Evolutionary conservation across 495 filamentous ascomycete species (phyloP), one percentile per base, ranked within the genome.

Genomic region (Cercophora newfieldiana): DNA sequence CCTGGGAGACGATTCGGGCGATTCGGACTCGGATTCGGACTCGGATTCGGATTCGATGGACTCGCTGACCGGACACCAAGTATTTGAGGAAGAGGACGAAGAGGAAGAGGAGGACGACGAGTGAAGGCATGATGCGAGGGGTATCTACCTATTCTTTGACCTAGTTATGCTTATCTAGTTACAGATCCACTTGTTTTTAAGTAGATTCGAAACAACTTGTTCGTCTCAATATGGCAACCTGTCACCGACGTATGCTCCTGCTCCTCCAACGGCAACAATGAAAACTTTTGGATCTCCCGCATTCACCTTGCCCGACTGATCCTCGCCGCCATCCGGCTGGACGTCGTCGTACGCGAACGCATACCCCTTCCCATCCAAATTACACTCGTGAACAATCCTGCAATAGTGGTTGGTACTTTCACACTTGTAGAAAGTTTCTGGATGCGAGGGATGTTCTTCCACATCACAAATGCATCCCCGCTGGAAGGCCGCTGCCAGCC

Each of bases 291-390:
- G 90, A 65, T 81, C 85, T 0, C 80, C 79, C 68, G 86, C 87
- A 63, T 80, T 85, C 16, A 92, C 85, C 70, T 85, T 86, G 1
- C 91, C 91, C 28, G 84, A 87, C 72, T 90, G 86, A 72, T 92
- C 88, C 12, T 75, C 74, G 0, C 86, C 88, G 44, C 81, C 84
- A 53, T 83, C 78, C 0, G 85, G 85, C 61, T 85, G 82, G 19
- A 93, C 91, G 75, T 94, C 91, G 72, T 94, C 90, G 64, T 92
- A 94, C 1, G 91, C 89, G 73, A 93, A 93, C 0, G 89, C 88
- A 74, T 93, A 94, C 1, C 91, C 91, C 58, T 86, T 82, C 1
- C 83, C 81, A 75, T 92, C 90, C 7, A 86, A 63, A 66, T 88
- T 89, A 51, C 79, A 83, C 53, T 78, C 79, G 72, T 94, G 91